Percentiles rank a stretch among this genome's conserved stretches.
These are phyloP conservation scores for Rhizopogon salebrosus DNA, from an alignment of 768 basidiomycete genomes.

Conservation along the genomic window DNA sequence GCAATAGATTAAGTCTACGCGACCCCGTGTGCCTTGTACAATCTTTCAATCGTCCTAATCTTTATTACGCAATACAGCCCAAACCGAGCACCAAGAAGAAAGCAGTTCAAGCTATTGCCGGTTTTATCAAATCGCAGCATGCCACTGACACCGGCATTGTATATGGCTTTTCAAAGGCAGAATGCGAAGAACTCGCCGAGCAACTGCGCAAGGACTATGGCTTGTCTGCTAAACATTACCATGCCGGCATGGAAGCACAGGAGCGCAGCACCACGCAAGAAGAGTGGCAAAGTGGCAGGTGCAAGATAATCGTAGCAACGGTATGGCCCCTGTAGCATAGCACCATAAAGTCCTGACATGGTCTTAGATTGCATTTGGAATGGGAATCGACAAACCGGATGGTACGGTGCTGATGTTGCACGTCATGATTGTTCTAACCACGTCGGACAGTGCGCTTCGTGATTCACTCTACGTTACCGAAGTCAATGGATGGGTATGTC, in stretches of 20 bases:
- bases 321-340: constrained; percentile 36
- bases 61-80: constrained; percentile 63
- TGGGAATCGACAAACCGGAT: constrained; percentile 90
- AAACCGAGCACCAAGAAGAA: constrained; percentile 41
- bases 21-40: constrained; percentile 58
- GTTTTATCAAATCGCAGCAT: constrained; percentile 60
- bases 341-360: constrained; percentile 2
- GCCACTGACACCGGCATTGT: constrained; percentile 70
- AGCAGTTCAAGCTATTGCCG: constrained; percentile 55
- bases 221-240: constrained; percentile 73
- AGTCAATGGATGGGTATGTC: constrained; percentile 75
- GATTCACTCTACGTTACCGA: constrained; percentile 81
- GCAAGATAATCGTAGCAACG: constrained; percentile 89
- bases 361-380: constrained; percentile 86
- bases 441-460: constrained; percentile 76
- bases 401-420: constrained; percentile 34
- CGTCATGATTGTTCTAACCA: not conserved
- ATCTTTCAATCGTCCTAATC: constrained; percentile 93
- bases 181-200: constrained; percentile 78
- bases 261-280: constrained; percentile 61
- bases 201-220: constrained; percentile 53
- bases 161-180: constrained; percentile 67
- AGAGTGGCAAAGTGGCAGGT: constrained; percentile 69
- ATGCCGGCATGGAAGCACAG: constrained; percentile 65
- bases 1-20: constrained; percentile 56